Base-by-base conservation (phyloP, 768 basidiomycete genomes). In the Boletus bicolor region DNA sequence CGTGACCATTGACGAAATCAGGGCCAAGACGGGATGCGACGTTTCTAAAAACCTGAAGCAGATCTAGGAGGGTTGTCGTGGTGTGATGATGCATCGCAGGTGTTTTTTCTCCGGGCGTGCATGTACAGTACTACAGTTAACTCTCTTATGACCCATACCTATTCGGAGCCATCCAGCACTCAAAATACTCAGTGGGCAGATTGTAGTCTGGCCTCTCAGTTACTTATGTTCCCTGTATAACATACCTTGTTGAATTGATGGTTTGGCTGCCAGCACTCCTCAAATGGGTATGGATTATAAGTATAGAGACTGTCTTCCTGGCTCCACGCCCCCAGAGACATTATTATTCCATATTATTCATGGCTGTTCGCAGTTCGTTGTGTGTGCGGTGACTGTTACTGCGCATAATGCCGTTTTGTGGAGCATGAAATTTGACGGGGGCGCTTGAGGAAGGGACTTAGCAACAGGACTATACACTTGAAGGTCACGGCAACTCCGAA, bases 21-120 rank as follows among this genome's bases (percentile, higher is more conserved):
- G 78, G 67, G 81, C 82, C 43, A 93, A 90, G 81, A 96, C 93
- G 7, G 89, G 81, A 1, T 89, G 87, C 48, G 83, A 85, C 55
- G 78, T 88, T 19, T 71, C 79, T 50, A 73, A 75, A 44, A 68
- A 78, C 26, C 58, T 87, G 30, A 84, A 79, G 73, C 79, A 70
- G 45, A 53, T 51, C 49, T 51, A 55, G 47, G 32, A 17, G 35
- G 44, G 53, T 50, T 42, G 58, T 44, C 49, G 45, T 55, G 59
- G 48, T 10, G 57, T 10, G 57, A 60, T 45, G 43, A 17, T 35
- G 45, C 7, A 24, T 53, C 3, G 15, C 17, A 19, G 49, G 32
- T 37, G 44, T 45, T 56, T 56, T 45, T 56, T 56, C 30, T 48
- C 9, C 28, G 11, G 30, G 9, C 34, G 4, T 28, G 51, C 6